A percentile compares a stretch with the other conserved stretches of the same genome.
phyloP scores from a whole-genome alignment of 805 yeast genomes.

The Saccharomyces jurei region DNA sequence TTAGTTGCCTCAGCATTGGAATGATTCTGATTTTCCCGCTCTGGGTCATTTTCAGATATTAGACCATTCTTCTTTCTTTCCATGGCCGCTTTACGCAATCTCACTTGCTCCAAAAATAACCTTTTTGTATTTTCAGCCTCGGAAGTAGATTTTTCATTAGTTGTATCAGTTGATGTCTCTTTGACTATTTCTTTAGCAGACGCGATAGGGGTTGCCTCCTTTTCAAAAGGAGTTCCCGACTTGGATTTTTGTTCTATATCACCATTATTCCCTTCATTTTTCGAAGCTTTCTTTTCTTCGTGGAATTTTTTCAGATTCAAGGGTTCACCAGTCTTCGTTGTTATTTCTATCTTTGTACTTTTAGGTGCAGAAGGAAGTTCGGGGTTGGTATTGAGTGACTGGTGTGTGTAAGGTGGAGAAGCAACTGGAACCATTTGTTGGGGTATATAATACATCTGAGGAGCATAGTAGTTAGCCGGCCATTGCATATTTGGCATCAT shows the following conservation, averaged over 20 bases:
- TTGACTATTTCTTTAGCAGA: neutral
- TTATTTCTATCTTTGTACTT: slow-evolving; percentile 18
- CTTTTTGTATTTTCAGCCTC: slow-evolving; percentile 21
- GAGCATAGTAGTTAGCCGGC: slow-evolving; percentile 20
- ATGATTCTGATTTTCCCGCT: neutral
- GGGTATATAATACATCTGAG: slow-evolving; percentile 22
- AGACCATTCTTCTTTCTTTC: slow-evolving; percentile 21
- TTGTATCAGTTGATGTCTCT: neutral
- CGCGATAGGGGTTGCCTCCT: neutral
- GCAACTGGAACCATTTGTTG: slow-evolving; percentile 16
- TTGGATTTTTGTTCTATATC: neutral
- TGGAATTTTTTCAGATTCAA: slow-evolving; percentile 18
- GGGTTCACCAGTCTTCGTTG: slow-evolving; percentile 22
- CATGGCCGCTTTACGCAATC: slow-evolving; percentile 24
- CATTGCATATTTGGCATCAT: slow-evolving; percentile 17
- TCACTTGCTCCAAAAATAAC: slow-evolving; percentile 25
- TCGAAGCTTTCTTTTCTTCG: neutral
- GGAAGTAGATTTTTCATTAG: slow-evolving; percentile 1
- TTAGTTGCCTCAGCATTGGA: neutral
- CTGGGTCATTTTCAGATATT: neutral
- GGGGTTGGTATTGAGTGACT: neutral
- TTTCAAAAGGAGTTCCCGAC: neutral
- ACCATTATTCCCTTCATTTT: neutral
- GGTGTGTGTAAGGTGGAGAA: neutral
- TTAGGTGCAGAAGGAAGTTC: neutral